These are phyloP conservation scores for Thuja plicata DNA, from an alignment of 83 land plant genomes.

Conservation along the genomic window DNA sequence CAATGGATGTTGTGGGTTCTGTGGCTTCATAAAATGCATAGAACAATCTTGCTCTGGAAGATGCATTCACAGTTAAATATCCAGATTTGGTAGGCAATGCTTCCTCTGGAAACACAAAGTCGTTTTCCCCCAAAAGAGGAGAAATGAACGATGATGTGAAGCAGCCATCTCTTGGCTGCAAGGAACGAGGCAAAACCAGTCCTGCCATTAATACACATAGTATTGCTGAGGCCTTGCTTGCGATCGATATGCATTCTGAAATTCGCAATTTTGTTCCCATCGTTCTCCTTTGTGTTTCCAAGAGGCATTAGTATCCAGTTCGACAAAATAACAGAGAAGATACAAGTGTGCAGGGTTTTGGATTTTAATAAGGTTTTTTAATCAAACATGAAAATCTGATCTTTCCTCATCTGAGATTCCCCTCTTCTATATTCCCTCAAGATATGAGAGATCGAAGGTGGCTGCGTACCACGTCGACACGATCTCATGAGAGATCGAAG, in stretches of 20 bases:
- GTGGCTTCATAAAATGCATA: constrained; percentile 80
- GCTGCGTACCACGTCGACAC: neutral
- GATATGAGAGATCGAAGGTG: neutral
- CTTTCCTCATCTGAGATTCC: neutral
- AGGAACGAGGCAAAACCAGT: neutral
- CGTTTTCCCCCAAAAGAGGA: neutral
- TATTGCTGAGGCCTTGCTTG: neutral
- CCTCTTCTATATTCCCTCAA: neutral
- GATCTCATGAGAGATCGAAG: neutral
- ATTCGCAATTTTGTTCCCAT: neutral
- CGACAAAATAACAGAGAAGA: neutral
- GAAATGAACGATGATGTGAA: neutral
- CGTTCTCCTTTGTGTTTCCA: neutral
- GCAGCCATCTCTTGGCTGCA: neutral
- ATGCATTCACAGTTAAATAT: neutral
- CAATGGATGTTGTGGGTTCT: constrained; percentile 25
- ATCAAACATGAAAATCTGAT: neutral
- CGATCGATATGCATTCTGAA: neutral
- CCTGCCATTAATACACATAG: neutral
- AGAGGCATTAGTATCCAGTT: neutral
- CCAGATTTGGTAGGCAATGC: neutral
- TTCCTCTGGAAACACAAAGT: neutral
- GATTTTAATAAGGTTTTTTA: neutral
- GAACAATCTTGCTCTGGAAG: constrained; percentile 22
- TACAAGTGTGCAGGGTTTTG: neutral